Base-by-base conservation (phyloP, 2,329 filamentous ascomycete species). In the Aspergillus awamori region DNA sequence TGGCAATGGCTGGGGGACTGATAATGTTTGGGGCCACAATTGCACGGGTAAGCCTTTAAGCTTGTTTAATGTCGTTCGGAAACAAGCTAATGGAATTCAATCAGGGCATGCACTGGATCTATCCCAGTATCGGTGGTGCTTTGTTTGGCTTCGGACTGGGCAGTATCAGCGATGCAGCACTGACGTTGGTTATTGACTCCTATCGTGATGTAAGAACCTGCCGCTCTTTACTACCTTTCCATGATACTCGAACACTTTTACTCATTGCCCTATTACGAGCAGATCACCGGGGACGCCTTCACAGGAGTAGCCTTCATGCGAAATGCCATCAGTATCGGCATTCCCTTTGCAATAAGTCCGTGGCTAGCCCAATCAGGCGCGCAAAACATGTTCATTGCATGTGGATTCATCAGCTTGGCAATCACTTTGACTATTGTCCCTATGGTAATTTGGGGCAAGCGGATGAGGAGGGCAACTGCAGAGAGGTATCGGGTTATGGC, bases 61-160 rank as follows among this genome's bases (percentile, higher is more conserved):
- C 4, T n/a, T 1, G n/a, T 39, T 54, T 22, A 6, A 4, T 2
- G 10, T 49, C 6, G 8, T 11, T 30, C 2, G 26, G n/a, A n/a
- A 51, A 28, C 20, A 26, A 45, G 15, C 43, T 15, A 6, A 28
- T 36, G 13, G 1, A 13, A 4, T 51, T 3, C 2, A 20, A 2
- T 1, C 24, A 81, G 78, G 77, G 78, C 2, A 77, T 79, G 77
- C 78, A 79, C 39, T 80, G 77, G 76, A 77, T 80, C 7, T 76
- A 70, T 30, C 77, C 78, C 0, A 77, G 72, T 1, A 63, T 80
- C 0, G 78, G 72, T 0, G 74, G 76, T 2, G 75, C 69, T 0
- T 60, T 80, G 4, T 79, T 77, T 36, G 74, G 73, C 0, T 77
- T 79, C 53, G 78, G 77, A 0, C 67, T 80, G 0, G 77, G 78